These are phyloP conservation scores for Pseudotsuga menziesii DNA, from an alignment of 75 land plant genomes.

Conservation along the genomic window DNA sequence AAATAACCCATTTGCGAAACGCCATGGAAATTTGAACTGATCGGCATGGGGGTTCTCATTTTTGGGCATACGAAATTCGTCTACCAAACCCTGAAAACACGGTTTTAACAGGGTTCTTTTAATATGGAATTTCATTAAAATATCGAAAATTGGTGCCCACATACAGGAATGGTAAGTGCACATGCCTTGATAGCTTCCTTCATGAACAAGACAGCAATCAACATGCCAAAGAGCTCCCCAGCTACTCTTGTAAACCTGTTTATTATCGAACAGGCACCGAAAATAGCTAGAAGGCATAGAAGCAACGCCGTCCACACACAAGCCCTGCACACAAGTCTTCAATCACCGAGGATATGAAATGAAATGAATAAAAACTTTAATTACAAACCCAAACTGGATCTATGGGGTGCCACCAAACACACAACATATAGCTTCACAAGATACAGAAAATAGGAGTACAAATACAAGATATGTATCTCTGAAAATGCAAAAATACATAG, in stretches of 20 bases:
- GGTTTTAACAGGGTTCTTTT: background rate
- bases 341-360: background rate
- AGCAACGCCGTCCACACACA: conserved; percentile 85
- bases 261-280: conserved; percentile 85
- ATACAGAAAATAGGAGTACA: too few species aligned
- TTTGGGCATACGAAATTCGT: conserved; percentile 70
- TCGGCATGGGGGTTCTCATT: conserved; percentile 37
- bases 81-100: conserved; percentile 55
- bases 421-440: too few species aligned
- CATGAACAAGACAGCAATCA: conserved; percentile 85
- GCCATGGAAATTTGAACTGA: conserved; percentile 68
- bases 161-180: conserved; percentile 1
- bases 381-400: background rate
- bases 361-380: background rate
- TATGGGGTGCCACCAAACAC: too few species aligned
- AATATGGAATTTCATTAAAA: background rate
- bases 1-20: conserved; percentile 95
- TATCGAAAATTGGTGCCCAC: background rate
- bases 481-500: too few species aligned
- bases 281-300: conserved; percentile 56
- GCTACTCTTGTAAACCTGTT: conserved; percentile 83
- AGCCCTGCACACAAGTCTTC: conserved; percentile 43
- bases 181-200: conserved; percentile 77
- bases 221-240: conserved; percentile 86
- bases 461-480: too few species aligned